These are phyloP conservation scores for Solanum habrochaites DNA, from an alignment of 257 asterid genomes.

Conservation along the genomic window DNA sequence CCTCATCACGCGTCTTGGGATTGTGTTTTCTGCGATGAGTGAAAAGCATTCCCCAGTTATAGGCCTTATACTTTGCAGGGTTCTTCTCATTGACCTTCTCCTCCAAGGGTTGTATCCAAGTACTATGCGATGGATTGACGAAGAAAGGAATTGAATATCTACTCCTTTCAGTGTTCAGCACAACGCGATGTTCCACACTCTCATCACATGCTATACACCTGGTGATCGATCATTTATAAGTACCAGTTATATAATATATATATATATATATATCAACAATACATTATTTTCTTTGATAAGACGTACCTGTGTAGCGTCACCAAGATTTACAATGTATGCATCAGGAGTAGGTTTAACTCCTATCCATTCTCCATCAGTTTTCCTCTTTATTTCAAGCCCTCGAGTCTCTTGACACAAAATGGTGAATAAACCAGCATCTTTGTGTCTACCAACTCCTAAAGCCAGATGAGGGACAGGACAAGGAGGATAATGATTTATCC, in stretches of 20 bases:
- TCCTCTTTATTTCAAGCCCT: conserved; percentile 65
- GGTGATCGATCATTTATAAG: not conserved
- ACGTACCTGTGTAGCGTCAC: conserved; percentile 56
- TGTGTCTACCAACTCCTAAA: conserved; percentile 73
- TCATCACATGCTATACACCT: conserved; percentile 74
- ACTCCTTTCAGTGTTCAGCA: conserved; percentile 39
- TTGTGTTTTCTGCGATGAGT: conserved; percentile 37
- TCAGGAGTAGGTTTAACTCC: conserved; percentile 50
- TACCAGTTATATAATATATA: not conserved
- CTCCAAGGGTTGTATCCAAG: conserved; percentile 48
- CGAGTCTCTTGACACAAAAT: conserved; percentile 66
- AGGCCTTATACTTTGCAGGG: conserved; percentile 41
- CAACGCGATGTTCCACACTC: conserved; percentile 74
- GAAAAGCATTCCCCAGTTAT: conserved; percentile 57
- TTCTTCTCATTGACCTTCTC: conserved; percentile 27
- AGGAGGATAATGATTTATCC: conserved; percentile 63
- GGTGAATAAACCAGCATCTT: conserved; percentile 53
- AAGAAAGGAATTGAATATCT: conserved; percentile 62
- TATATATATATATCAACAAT: not conserved
- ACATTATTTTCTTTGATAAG: not conserved
- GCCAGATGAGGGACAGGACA: conserved; percentile 68
- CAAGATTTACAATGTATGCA: conserved; percentile 61
- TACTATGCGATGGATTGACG: conserved; percentile 43
- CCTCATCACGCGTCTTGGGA: conserved; percentile 41
- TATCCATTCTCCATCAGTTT: conserved; percentile 68